Conservation (phyloP, 83 land plant species). For the Diphasiastrum complanatum region DNA sequence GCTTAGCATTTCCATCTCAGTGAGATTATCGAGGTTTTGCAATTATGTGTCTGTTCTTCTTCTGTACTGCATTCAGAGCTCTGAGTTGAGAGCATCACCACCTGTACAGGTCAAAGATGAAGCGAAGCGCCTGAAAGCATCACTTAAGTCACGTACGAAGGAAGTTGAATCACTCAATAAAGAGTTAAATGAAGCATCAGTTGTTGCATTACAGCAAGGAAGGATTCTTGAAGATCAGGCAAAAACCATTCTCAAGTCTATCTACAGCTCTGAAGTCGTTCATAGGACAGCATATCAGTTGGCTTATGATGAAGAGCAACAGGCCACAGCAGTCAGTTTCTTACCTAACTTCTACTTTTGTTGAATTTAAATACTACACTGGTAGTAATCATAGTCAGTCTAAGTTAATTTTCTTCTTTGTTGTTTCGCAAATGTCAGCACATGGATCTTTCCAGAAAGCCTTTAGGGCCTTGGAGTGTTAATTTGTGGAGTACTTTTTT, state of each 20-base stretch:
- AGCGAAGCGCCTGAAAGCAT: slow-evolving; percentile 48
- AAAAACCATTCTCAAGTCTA: slow-evolving; percentile 32
- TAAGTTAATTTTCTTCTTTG: too few species aligned
- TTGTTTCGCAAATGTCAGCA: too few species aligned
- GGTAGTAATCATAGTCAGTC: too few species aligned
- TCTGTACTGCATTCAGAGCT: neutral
- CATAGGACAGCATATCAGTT: slow-evolving; percentile 57
- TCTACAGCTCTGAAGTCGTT: slow-evolving; percentile 56
- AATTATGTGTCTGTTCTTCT: too few species aligned
- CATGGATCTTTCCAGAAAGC: too few species aligned
- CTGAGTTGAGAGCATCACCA: neutral
- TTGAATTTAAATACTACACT: too few species aligned
- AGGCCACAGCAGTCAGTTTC: slow-evolving; percentile 62
- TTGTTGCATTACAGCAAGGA: slow-evolving; percentile 32
- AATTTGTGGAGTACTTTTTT: too few species aligned
- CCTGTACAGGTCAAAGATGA: slow-evolving; percentile 71
- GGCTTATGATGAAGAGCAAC: slow-evolving; percentile 74
- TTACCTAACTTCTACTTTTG: neutral
- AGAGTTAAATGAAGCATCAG: slow-evolving; percentile 46
- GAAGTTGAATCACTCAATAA: slow-evolving; percentile 55
- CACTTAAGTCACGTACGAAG: slow-evolving; percentile 42
- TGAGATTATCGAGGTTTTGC: neutral
- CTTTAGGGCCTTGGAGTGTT: too few species aligned
- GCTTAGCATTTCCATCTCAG: too few species aligned
- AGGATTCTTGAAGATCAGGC: slow-evolving; percentile 68